phyloP scores from a whole-genome alignment of 2,329 filamentous ascomycete species.

The Apiospora sp. region DNA sequence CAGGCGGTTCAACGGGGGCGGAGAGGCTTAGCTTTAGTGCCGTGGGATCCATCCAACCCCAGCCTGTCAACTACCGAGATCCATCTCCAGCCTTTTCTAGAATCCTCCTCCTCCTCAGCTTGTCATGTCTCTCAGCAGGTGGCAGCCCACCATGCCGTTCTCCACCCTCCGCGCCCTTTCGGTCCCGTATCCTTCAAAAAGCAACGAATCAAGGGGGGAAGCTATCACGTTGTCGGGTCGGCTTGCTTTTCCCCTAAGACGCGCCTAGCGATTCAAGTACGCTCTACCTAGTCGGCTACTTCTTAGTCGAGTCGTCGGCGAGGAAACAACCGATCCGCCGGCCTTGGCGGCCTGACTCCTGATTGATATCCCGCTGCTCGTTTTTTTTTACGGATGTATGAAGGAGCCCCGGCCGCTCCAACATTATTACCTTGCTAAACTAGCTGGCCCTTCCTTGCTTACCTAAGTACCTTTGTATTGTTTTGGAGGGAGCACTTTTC shows the following conservation, averaged over 20 bases:
- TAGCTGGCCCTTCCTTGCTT: neutral
- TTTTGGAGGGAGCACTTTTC: neutral
- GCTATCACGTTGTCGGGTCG: neutral
- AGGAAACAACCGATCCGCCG: slow-evolving; percentile 1
- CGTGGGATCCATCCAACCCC: neutral
- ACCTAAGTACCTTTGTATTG: neutral
- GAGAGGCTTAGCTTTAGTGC: neutral
- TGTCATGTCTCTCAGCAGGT: neutral
- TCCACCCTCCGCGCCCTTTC: neutral
- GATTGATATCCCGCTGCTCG: neutral
- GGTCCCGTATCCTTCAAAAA: slow-evolving; percentile 4
- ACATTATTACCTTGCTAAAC: neutral
- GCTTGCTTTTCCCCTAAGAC: neutral
- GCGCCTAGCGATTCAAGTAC: slow-evolving; percentile 15
- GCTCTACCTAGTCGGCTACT: neutral
- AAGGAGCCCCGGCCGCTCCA: neutral
- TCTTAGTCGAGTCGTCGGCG: neutral
- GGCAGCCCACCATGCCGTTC: neutral
- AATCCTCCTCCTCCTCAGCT: neutral
- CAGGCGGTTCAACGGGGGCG: neutral
- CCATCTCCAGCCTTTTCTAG: neutral
- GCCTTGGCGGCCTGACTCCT: neutral
- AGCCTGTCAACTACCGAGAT: slow-evolving; percentile 4
- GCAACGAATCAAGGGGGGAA: neutral
- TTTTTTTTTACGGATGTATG: neutral